Evolutionary conservation across 495 filamentous ascomycete species (phyloP), one percentile per base, ranked within the genome.

Genomic region (Bacidia gigantensis): DNA sequence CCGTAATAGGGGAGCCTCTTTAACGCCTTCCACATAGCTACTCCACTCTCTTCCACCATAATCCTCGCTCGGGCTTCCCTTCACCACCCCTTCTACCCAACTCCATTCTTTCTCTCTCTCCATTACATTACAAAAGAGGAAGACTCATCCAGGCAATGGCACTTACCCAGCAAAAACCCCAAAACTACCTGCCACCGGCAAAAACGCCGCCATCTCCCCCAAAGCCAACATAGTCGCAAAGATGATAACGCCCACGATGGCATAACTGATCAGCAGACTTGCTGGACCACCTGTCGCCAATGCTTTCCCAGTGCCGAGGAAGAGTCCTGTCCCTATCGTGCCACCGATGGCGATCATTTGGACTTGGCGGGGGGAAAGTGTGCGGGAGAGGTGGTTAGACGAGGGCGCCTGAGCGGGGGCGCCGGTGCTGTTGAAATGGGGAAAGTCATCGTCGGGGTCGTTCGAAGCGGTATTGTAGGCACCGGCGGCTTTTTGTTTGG

Each of bases 241-340:
- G 9, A 74, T 69, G 55, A 75, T 75, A 0, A 48, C 69, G 51
- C 72, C 72, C 11, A 65, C 67, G 45, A 74, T 69, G 20, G 66
- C 62, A 50, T 72, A 74, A 24, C 74, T 75, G 40, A 82, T 73
- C 24, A 86, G 61, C 65, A 73, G 83, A 62, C 71, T 86, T 59
- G 68, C 75, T 18, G 81, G 79, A 1, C 81, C 80, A 46, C 76
- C 78, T 24, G 67, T 72, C 1, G 74, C 67, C 20, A 85, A 69
- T 3, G 76, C 76, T 44, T 72, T 69, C 18, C 80, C 80, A 0
- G 72, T 75, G 35, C 80, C 77, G 20, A 84, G 66, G 58, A 84
- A 80, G 24, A 86, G 61, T 26, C 80, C 82, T 3, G 81, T 84
- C 10, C 80, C 78, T 51, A 83, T 82, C 3, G 79, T 80, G 26